Evolutionary conservation across 306 rosid genomes (phyloP).

Genomic region (Rosa chinensis): DNA sequence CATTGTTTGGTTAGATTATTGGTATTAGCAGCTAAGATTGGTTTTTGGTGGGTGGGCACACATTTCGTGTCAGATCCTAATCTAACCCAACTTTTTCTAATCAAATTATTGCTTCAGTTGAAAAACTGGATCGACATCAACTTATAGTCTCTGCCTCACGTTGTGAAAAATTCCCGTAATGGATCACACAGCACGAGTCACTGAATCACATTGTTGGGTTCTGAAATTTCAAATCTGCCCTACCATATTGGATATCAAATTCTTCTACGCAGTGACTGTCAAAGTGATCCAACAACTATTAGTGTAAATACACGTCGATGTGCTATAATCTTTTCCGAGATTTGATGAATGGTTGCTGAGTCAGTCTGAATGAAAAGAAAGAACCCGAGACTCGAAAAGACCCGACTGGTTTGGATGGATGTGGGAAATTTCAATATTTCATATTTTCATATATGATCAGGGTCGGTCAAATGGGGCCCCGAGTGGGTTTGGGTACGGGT

Average conservation of each 20-base stretch:
- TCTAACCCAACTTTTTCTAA: neutral
- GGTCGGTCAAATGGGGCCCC: neutral
- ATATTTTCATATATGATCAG: neutral
- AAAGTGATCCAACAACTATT: no score
- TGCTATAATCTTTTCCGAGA: neutral
- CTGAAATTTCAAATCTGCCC: neutral
- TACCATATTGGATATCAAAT: neutral
- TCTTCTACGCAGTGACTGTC: no score
- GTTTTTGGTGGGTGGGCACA: slow-evolving; percentile 5
- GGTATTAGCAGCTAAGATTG: slow-evolving; percentile 1
- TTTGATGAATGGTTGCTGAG: neutral
- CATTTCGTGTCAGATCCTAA: slow-evolving; percentile 13
- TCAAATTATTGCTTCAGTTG: neutral
- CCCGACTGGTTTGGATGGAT: neutral
- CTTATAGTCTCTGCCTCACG: neutral
- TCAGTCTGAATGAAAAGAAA: neutral
- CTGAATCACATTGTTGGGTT: neutral
- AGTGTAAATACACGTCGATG: no score
- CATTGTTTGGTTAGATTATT: neutral
- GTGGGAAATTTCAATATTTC: neutral
- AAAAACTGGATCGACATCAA: neutral
- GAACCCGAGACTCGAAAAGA: neutral
- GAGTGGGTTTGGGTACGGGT: neutral
- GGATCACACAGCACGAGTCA: neutral
- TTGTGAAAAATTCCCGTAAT: neutral